Evolutionary conservation across 2,329 filamentous ascomycete species (phyloP).

Genomic region (Apiospora marii): DNA sequence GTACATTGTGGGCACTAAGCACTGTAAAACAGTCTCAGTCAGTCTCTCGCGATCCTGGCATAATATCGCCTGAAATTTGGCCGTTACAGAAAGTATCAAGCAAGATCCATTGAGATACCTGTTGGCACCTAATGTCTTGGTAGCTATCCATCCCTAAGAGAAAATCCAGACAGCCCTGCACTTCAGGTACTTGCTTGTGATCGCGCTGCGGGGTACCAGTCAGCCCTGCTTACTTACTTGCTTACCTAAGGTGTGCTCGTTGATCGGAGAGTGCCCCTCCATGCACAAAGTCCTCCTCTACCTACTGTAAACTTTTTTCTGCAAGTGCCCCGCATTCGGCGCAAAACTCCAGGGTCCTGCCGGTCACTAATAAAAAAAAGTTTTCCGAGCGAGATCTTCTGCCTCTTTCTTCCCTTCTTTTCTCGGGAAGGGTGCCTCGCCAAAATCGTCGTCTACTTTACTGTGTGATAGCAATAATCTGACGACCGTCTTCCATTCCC

Average conservation of each 20-base stretch:
- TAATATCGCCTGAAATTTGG: neutral
- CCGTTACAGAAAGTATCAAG: neutral
- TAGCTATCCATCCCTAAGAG: neutral
- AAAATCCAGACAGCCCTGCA: constrained; percentile 4
- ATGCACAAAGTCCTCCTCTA: constrained; percentile 13
- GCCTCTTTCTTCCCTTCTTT: constrained; percentile 50
- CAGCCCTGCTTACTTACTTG: neutral
- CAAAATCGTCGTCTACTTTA: constrained; percentile 43
- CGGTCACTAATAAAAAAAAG: constrained; percentile 17
- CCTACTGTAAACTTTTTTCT: neutral
- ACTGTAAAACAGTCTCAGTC: neutral
- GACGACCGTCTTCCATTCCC: constrained; percentile 53
- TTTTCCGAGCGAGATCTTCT: neutral
- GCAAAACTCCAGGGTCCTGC: constrained; percentile 14
- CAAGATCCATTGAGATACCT: neutral
- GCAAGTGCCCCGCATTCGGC: neutral
- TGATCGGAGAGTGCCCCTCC: constrained; percentile 14
- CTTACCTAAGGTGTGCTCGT: neutral
- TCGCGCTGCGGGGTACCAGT: constrained; percentile 17
- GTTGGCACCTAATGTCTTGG: neutral
- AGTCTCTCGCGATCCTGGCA: neutral
- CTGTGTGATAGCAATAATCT: constrained; percentile 37
- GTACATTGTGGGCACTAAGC: neutral
- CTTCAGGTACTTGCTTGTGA: constrained; percentile 16
- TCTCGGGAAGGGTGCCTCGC: constrained; percentile 60